These are phyloP conservation scores for Conticribra guillardii DNA, from an alignment of 108 stramenopile species.

Conservation along the genomic window DNA sequence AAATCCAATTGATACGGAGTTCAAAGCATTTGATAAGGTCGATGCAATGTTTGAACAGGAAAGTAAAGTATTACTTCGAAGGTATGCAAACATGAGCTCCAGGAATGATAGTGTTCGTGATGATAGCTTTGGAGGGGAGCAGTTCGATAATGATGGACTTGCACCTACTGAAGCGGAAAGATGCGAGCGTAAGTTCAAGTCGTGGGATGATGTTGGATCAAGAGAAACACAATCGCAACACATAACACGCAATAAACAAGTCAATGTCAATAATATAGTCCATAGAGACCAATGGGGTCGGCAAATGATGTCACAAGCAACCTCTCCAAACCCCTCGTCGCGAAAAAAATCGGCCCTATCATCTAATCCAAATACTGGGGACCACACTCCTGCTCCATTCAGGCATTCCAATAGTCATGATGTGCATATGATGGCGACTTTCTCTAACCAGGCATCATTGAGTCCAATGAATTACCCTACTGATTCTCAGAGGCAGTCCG, in stretches of 20 bases:
- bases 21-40: constrained; percentile 30
- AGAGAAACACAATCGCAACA: background rate
- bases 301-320: constrained; percentile 25
- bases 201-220: constrained; percentile 17
- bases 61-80: constrained; percentile 28
- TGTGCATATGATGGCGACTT: too few species aligned
- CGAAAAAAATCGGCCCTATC: background rate
- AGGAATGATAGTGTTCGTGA: background rate
- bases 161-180: background rate
- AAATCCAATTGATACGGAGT: constrained; percentile 48
- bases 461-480: background rate
- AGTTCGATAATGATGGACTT: background rate
- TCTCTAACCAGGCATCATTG: too few species aligned
- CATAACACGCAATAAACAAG: background rate
- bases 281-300: constrained; percentile 32
- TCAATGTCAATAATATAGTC: background rate
- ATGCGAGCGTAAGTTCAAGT: background rate
- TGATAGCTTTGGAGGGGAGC: background rate
- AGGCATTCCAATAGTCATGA: too few species aligned
- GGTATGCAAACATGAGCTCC: constrained; percentile 25
- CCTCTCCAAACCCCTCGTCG: constrained; percentile 12
- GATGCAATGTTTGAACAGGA: constrained; percentile 42
- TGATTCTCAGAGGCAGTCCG: background rate
- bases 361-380: background rate
- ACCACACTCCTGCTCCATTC: background rate